phyloP scores from a whole-genome alignment of 2,329 filamentous ascomycete genomes.

The Tolypocladium pustulatum region DNA sequence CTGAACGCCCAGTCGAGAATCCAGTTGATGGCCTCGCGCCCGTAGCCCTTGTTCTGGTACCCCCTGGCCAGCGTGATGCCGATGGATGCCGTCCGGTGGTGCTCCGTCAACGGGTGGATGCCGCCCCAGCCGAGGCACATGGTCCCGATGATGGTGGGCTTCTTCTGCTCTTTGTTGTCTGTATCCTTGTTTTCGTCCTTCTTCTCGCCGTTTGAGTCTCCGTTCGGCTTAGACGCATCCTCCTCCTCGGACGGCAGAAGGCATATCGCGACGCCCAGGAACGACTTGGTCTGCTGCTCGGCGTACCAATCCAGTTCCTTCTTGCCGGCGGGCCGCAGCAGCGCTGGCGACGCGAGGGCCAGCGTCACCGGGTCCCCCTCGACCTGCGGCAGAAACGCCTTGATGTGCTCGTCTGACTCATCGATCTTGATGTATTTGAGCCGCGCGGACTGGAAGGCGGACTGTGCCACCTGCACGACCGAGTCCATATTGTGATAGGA shows the following conservation, averaged over 20 bases:
- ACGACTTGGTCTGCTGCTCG: slow-evolving; percentile 5
- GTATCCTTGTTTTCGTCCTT: background rate
- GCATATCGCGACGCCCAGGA: slow-evolving; percentile 11
- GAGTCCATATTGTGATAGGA: background rate
- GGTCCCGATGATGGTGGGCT: slow-evolving; percentile 10
- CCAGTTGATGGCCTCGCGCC: slow-evolving; percentile 35
- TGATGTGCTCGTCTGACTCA: slow-evolving; percentile 7
- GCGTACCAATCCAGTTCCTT: slow-evolving; percentile 6
- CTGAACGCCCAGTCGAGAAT: slow-evolving; percentile 34
- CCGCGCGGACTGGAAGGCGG: slow-evolving; percentile 7
- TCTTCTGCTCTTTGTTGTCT: slow-evolving; percentile 1
- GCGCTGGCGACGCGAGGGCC: slow-evolving; percentile 4
- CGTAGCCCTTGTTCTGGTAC: slow-evolving; percentile 31
- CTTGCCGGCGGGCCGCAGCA: slow-evolving; percentile 4
- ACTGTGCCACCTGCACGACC: background rate
- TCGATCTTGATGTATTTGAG: slow-evolving; percentile 10
- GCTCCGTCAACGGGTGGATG: slow-evolving; percentile 3
- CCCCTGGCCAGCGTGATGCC: slow-evolving; percentile 22
- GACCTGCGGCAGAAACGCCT: slow-evolving; percentile 4
- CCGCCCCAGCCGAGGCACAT: slow-evolving; percentile 10
- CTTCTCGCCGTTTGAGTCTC: too few relatives aligned
- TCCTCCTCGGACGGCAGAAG: slow-evolving; percentile 5
- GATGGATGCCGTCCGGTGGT: slow-evolving; percentile 14
- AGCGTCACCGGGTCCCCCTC: slow-evolving; percentile 7
- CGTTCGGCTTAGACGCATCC: background rate